Evolutionary conservation across 768 basidiomycete species (phyloP).

Genomic region (Lactifluus subvellereus): DNA sequence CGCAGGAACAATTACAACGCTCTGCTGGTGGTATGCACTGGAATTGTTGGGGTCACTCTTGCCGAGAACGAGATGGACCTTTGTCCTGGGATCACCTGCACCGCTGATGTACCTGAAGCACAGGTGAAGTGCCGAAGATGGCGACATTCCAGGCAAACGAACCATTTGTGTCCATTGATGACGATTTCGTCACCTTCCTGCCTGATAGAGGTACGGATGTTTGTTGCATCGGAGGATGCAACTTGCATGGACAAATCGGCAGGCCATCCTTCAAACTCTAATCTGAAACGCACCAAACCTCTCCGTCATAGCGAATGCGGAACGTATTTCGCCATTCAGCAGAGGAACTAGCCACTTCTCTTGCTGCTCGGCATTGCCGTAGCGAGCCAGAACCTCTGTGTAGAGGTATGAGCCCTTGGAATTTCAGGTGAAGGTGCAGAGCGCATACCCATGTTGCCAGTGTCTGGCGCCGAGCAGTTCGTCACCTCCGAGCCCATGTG

Average conservation of each 20-base stretch:
- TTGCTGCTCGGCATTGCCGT: conserved; percentile 88
- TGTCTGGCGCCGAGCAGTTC: conserved; percentile 96
- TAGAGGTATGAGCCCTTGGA: conserved; percentile 8
- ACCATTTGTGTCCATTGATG: conserved; percentile 98
- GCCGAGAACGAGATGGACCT: conserved; percentile 89
- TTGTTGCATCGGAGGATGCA: conserved; percentile 93
- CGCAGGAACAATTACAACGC: conserved; percentile 91
- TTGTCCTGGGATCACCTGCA: conserved; percentile 87
- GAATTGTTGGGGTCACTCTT: conserved; percentile 86
- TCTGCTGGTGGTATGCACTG: conserved; percentile 76
- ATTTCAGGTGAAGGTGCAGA: neutral
- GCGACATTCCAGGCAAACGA: conserved; percentile 11
- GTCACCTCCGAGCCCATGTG: conserved; percentile 79
- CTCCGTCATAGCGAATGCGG: conserved; percentile 97
- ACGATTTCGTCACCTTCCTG: conserved; percentile 84
- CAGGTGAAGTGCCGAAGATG: neutral
- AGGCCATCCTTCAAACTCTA: neutral
- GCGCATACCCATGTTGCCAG: conserved; percentile 89
- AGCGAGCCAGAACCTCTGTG: conserved; percentile 92
- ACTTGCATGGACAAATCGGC: conserved; percentile 39
- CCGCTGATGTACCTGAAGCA: conserved; percentile 88
- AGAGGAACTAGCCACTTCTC: conserved; percentile 84
- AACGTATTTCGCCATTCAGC: conserved; percentile 88
- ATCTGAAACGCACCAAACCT: conserved; percentile 54
- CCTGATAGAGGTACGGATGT: conserved; percentile 82